Base-by-base conservation (phyloP, 176 grass and related monocot species). In the Dactylis glomerata region DNA sequence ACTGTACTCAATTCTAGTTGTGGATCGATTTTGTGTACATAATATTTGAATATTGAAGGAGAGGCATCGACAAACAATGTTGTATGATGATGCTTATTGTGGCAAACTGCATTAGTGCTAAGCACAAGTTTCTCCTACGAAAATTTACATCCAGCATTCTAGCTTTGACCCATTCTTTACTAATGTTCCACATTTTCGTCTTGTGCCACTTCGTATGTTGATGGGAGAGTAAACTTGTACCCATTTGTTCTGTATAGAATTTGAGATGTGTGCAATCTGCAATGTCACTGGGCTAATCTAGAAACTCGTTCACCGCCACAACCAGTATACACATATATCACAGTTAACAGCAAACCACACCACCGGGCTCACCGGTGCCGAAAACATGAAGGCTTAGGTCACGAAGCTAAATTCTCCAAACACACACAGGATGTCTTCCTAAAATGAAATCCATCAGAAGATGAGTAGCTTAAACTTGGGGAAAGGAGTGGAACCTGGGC, bases 401-500 rank as follows among this genome's bases (percentile, higher is more conserved):
- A 33, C 30, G 22, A 22, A 52, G 58, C 7, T 22, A 34, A 76
- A 66, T 84, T 30, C 32, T 6, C 49, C 71, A 26, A 66, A 6
- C 44, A 31, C 44, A 3, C 28, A 42, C 27, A 16, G 27, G 46
- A 22, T 30, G 54, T 71, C 23, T 9, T 68, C 62, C 8, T 2
- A 50, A 9, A 52, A 66, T 28, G n/a, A 84, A 61, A 51, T 66
- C n/a, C 32, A 62, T 38, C 5, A 26, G 20, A 89, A 36, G 51
- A 20, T 37, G 19, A 24, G 62, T 33, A 16, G 73, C 22, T 73
- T 38, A 6, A 31, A 22, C 14, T 15, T 26, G 20, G 46, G 38
- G 26, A 30, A 54, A 16, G 30, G 63, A 74, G 16, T 12, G 30
- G 41, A 73, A 92, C 90, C 90, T 88, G 86, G 8, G 86, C 78